Evolutionary conservation across 345 rosid species (phyloP), one percentile per base, ranked within the genome.

Genomic region (Citrus sinensis): DNA sequence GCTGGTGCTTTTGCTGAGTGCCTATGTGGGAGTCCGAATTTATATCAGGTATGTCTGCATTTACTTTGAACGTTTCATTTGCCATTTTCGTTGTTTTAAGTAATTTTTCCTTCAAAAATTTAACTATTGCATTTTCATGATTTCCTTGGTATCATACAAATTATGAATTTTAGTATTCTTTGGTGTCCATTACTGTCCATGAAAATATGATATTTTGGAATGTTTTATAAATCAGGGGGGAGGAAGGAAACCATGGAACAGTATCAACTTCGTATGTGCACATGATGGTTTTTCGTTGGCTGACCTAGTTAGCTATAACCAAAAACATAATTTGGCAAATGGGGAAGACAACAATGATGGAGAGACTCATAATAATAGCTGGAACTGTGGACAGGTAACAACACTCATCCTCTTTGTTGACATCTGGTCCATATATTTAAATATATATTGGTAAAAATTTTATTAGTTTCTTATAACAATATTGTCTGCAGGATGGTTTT

Each of bases 1-100:
- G 89, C 99, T 9, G 99, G 99, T 79, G 95, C 95, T 73, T 93
- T 93, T 90, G 99, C 98, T 73, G 94, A 95, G 84, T 92, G 98
- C 78, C 90, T 93, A n/a, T 95, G 98, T 79, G 99, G 99, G 75
- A 93, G 98, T 82, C 94, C 99, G 29, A 90, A 90, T 81, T 85
- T 95, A 82, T 95, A 95, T 85, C 96, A 91, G 98, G 99, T 92
- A 79, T 70, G 58, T 62, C 7, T 70, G n/a, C 17, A 14, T 35
- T 66, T 60, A 17, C 46, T 67, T 65, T 49, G 65, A 49, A 10
- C 78, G 40, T 68, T 71, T 13, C 51, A 27, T 68, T 32, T 69
- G 5, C 24, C 55, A 4, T 51, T 32, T 42, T 42, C 42, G 1
- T 19, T 6, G 46, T 67, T 20, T 40, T 27, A 25, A 55, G 49